A percentile compares a stretch with the other conserved stretches of the same genome.
These are phyloP conservation scores for Dactylellina cionopaga DNA, from an alignment of 2,329 filamentous ascomycete genomes.

Conservation along the genomic window DNA sequence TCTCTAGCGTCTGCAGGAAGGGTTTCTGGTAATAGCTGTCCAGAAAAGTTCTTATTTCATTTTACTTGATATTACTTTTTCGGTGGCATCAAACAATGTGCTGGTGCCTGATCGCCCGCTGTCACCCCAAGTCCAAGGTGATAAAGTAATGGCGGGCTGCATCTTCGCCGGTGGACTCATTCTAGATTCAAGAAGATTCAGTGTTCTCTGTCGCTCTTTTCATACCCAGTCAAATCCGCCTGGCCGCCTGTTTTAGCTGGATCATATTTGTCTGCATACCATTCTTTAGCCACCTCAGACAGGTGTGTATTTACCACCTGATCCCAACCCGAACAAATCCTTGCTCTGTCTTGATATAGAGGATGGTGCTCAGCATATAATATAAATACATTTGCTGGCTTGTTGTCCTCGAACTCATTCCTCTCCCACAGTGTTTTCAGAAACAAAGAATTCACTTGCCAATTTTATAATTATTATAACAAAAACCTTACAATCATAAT, in stretches of 20 bases:
- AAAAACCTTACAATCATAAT: neutral
- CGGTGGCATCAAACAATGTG: constrained; percentile 27
- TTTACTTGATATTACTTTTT: constrained; percentile 32
- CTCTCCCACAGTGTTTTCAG: constrained; percentile 8
- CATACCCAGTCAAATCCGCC: constrained; percentile 14
- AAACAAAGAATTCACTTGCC: constrained; percentile 45
- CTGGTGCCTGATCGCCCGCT: constrained; percentile 49
- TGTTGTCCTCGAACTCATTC: constrained; percentile 9
- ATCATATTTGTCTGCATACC: constrained; percentile 50
- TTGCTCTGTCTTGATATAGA: too few relatives aligned
- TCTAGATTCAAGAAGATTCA: constrained; percentile 43
- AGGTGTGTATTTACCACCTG: constrained; percentile 25
- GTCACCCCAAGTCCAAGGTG: constrained; percentile 35
- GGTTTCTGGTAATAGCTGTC: constrained; percentile 16
- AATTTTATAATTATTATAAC: constrained; percentile 7
- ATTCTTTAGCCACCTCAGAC: constrained; percentile 44
- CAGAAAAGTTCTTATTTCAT: constrained; percentile 18
- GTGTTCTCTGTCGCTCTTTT: constrained; percentile 14
- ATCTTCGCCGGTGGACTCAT: constrained; percentile 23
- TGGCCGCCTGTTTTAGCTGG: constrained; percentile 28
- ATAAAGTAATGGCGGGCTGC: constrained; percentile 47
- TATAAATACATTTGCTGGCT: constrained; percentile 18
- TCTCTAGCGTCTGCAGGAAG: constrained; percentile 25
- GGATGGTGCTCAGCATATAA: too few relatives aligned
- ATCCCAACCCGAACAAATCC: constrained; percentile 7